Conservation (phyloP, 2,329 filamentous ascomycete genomes). For the Periconia sp. region DNA sequence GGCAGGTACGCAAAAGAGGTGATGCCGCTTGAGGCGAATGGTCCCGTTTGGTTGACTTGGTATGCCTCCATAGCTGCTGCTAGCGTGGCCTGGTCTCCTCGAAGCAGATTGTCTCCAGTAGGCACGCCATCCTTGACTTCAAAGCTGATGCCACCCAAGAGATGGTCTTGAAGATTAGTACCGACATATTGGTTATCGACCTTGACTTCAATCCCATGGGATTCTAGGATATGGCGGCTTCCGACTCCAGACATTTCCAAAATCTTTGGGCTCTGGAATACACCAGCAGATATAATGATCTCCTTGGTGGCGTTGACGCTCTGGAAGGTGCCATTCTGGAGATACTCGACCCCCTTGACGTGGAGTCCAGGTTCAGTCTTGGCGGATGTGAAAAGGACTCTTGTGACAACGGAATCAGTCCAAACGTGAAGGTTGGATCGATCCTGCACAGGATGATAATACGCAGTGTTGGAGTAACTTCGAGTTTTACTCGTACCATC, state of each 20-base stretch:
- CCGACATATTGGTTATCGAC: conserved; percentile 17
- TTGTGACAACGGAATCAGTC: too few species aligned
- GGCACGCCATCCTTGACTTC: conserved; percentile 10
- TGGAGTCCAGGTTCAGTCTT: too few species aligned
- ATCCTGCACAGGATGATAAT: too few species aligned
- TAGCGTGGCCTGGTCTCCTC: conserved; percentile 5
- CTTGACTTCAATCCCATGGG: conserved; percentile 8
- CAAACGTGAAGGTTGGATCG: neutral
- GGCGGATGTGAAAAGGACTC: too few species aligned
- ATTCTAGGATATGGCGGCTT: conserved; percentile 7
- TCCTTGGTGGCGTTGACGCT: conserved; percentile 38
- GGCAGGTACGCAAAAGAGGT: conserved; percentile 1
- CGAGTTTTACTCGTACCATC: conserved; percentile 6
- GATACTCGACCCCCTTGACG: neutral
- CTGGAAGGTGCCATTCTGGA: neutral
- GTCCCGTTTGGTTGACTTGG: conserved; percentile 5
- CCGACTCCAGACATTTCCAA: conserved; percentile 65
- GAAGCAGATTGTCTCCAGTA: conserved; percentile 10
- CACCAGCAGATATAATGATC: conserved; percentile 59
- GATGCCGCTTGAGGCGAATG: conserved; percentile 3
- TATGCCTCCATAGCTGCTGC: conserved; percentile 11
- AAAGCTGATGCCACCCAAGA: conserved; percentile 10
- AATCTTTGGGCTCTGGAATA: conserved; percentile 60
- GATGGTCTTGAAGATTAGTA: conserved; percentile 18
- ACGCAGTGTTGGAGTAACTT: neutral